Percentiles rank a stretch among this genome's conserved stretches.
These are phyloP conservation scores for Magnolia officinalis DNA, from an alignment of 164 flowering plant genomes.

Conservation along the genomic window DNA sequence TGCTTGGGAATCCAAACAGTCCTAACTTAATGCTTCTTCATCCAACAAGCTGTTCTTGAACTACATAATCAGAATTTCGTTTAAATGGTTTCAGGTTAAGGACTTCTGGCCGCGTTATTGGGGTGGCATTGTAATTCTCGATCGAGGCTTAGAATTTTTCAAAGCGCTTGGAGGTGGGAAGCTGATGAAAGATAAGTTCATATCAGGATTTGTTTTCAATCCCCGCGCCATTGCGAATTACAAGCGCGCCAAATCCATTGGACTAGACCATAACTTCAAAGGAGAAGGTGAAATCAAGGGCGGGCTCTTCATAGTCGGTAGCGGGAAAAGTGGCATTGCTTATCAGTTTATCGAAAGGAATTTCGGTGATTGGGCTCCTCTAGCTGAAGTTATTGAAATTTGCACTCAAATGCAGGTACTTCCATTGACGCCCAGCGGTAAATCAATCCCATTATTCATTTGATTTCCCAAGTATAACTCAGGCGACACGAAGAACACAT, in stretches of 20 bases:
- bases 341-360: conserved; percentile 82
- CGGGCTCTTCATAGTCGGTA: conserved; percentile 63
- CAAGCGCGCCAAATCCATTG: conserved; percentile 66
- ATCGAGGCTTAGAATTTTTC: conserved; percentile 52
- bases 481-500: too few species aligned
- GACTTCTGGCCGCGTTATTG: conserved; percentile 88
- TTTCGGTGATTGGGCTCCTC: conserved; percentile 79
- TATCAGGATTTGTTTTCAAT: conserved; percentile 68
- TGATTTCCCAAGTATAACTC: too few species aligned
- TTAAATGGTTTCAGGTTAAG: conserved; percentile 38
- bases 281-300: conserved; percentile 83
- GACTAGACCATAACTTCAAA: conserved; percentile 43
- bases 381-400: conserved; percentile 58
- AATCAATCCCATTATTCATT: background rate
- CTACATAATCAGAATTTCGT: background rate
- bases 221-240: conserved; percentile 68
- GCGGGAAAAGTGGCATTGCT: conserved; percentile 68
- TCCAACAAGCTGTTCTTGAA: background rate
- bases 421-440: background rate
- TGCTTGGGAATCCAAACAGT: too few species aligned
- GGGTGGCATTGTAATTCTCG: conserved; percentile 62
- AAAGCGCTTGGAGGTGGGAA: conserved; percentile 80
- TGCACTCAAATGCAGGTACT: conserved; percentile 52
- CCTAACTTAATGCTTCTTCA: background rate
- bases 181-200: conserved; percentile 63